Percentiles rank a stretch among this genome's conserved stretches.
Evolutionary conservation across 306 rosid species (phyloP).

Genomic region (Heteromeles arbutifolia): DNA sequence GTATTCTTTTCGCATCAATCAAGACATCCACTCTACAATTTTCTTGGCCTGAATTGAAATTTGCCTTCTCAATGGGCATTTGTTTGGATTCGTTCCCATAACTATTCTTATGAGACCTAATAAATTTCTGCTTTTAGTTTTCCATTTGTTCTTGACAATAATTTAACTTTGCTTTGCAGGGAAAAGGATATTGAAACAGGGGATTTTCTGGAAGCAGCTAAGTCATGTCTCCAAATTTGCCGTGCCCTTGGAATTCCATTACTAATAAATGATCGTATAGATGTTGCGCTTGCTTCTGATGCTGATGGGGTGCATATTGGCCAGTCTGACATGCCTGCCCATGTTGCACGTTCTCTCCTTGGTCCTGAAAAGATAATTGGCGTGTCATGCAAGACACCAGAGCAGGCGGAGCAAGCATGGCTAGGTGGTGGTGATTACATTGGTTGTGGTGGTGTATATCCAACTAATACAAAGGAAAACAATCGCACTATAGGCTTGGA

Average conservation of each 20-base stretch:
- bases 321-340: conserved; percentile 84
- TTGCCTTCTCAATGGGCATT: background rate
- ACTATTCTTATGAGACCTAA: background rate
- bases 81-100: background rate
- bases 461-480: conserved; percentile 71
- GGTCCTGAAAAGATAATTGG: conserved; percentile 88
- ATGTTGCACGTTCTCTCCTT: conserved; percentile 49
- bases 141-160: background rate
- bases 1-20: background rate
- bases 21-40: background rate
- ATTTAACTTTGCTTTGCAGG: conserved; percentile 32
- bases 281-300: conserved; percentile 80
- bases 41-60: background rate
- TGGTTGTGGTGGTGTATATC: conserved; percentile 84
- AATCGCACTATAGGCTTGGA: conserved; percentile 70
- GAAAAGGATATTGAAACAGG: conserved; percentile 72
- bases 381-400: conserved; percentile 85
- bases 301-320: conserved; percentile 97
- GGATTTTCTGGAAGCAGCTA: conserved; percentile 73
- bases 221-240: conserved; percentile 66
- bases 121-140: background rate
- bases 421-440: conserved; percentile 75
- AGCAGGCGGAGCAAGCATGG: conserved; percentile 87
- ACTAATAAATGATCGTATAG: conserved; percentile 78
- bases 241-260: conserved; percentile 61